phyloP scores from a whole-genome alignment of 2,329 filamentous ascomycete species.

The Colletotrichum gigasporum region DNA sequence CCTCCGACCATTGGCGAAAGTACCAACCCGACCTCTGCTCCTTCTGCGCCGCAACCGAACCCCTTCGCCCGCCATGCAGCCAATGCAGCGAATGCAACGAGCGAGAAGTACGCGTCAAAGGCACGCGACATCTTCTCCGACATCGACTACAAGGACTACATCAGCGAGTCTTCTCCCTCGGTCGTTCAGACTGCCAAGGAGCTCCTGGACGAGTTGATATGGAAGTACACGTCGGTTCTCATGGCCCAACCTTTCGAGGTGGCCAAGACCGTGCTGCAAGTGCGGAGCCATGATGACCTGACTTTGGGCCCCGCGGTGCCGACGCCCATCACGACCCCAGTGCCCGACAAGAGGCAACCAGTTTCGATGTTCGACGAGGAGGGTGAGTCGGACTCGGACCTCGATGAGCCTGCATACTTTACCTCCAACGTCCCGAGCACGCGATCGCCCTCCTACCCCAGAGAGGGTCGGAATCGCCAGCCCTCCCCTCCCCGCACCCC shows the following conservation, averaged over 20 bases:
- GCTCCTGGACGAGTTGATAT: slow-evolving; percentile 84
- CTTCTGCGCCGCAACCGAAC: slow-evolving; percentile 55
- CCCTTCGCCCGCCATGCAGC: slow-evolving; percentile 51
- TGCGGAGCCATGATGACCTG: slow-evolving; percentile 64
- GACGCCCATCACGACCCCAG: slow-evolving; percentile 40
- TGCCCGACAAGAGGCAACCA: slow-evolving; percentile 41
- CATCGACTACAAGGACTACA: slow-evolving; percentile 90
- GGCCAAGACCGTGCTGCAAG: slow-evolving; percentile 91
- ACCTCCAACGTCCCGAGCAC: slow-evolving; percentile 70
- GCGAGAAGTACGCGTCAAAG: slow-evolving; percentile 61
- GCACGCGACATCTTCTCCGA: slow-evolving; percentile 90
- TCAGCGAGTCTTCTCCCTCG: slow-evolving; percentile 80
- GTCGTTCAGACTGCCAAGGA: slow-evolving; percentile 78
- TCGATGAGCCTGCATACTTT: slow-evolving; percentile 87
- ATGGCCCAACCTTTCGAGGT: slow-evolving; percentile 97
- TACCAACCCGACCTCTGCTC: slow-evolving; percentile 44
- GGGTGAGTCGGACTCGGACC: slow-evolving; percentile 72
- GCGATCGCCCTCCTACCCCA: slow-evolving; percentile 55
- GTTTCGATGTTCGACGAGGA: slow-evolving; percentile 47
- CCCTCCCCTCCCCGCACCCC: slow-evolving; percentile 44
- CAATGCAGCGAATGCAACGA: slow-evolving; percentile 53
- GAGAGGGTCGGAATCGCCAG: slow-evolving; percentile 43
- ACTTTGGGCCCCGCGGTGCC: slow-evolving; percentile 34
- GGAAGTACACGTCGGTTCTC: slow-evolving; percentile 90
- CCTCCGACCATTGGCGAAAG: slow-evolving; percentile 64